These are phyloP conservation scores for Prillingera fragicola DNA, from an alignment of 1,284 basidiomycete genomes.

Conservation along the genomic window DNA sequence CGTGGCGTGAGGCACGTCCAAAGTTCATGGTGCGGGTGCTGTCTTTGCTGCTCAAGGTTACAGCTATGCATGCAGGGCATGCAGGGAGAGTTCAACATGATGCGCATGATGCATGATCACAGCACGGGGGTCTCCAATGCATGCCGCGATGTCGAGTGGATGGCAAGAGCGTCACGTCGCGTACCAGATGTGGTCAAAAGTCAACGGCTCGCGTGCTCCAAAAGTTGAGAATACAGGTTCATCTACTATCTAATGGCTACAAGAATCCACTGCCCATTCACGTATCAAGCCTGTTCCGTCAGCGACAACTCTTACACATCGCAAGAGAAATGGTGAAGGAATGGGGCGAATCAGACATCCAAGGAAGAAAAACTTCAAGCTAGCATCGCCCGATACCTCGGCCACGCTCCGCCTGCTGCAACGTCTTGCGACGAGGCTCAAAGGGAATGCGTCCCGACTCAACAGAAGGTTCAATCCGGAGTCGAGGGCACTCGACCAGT, in stretches of 20 bases:
- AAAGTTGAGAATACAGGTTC: too few species aligned
- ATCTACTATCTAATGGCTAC: too few species aligned
- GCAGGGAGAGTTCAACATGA: too few species aligned
- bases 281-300: too few species aligned
- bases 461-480: constrained; percentile 45
- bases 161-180: too few species aligned
- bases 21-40: neutral
- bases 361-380: constrained; percentile 50
- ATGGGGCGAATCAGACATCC: constrained; percentile 46
- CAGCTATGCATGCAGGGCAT: too few species aligned
- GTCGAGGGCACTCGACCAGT: constrained; percentile 20
- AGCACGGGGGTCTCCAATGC: too few species aligned
- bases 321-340: constrained; percentile 1
- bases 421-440: constrained; percentile 24
- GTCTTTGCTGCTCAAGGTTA: neutral
- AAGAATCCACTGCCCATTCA: too few species aligned
- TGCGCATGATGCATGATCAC: too few species aligned
- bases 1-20: neutral
- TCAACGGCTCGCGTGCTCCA: too few species aligned
- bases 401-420: constrained; percentile 22
- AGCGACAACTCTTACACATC: constrained; percentile 1
- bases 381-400: constrained; percentile 38
- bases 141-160: too few species aligned
- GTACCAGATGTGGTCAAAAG: too few species aligned
- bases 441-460: constrained; percentile 31